These are phyloP conservation scores for Cyanophora paradoxa DNA, from an alignment of 78 protist genomes.

Conservation along the genomic window DNA sequence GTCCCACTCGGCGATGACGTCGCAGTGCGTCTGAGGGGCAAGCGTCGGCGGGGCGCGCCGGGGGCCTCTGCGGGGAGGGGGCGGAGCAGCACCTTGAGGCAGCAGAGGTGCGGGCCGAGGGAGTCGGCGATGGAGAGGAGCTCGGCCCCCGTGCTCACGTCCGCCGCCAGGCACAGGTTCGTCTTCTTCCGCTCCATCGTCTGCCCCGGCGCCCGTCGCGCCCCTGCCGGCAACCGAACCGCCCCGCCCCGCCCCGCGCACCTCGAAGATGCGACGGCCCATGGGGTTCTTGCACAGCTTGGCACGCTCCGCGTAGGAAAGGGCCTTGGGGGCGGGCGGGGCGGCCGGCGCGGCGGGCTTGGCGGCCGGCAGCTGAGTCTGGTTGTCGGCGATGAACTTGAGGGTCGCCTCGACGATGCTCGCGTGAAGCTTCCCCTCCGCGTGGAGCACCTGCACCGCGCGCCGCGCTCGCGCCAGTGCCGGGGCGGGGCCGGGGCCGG, in stretches of 20 bases:
- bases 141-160: conserved; percentile 39
- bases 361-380: neutral
- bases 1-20: conserved; percentile 69
- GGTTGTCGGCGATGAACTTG: conserved; percentile 5
- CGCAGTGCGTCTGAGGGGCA: conserved; percentile 89
- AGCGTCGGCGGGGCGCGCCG: too few species aligned
- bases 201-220: conserved; percentile 20
- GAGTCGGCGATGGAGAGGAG: conserved; percentile 47
- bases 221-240: too few species aligned
- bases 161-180: conserved; percentile 67
- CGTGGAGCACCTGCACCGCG: neutral
- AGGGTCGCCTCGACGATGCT: neutral
- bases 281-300: too few species aligned
- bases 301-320: conserved; percentile 5
- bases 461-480: too few species aligned
- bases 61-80: too few species aligned
- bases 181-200: conserved; percentile 62
- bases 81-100: too few species aligned
- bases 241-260: too few species aligned
- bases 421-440: neutral
- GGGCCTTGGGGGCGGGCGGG: neutral
- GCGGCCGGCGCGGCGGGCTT: neutral
- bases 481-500: too few species aligned
- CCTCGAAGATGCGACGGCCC: too few species aligned
- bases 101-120: conserved; percentile 9